Base-by-base conservation (phyloP, 495 filamentous ascomycete species). In the Corynascus novoguineensis region DNA sequence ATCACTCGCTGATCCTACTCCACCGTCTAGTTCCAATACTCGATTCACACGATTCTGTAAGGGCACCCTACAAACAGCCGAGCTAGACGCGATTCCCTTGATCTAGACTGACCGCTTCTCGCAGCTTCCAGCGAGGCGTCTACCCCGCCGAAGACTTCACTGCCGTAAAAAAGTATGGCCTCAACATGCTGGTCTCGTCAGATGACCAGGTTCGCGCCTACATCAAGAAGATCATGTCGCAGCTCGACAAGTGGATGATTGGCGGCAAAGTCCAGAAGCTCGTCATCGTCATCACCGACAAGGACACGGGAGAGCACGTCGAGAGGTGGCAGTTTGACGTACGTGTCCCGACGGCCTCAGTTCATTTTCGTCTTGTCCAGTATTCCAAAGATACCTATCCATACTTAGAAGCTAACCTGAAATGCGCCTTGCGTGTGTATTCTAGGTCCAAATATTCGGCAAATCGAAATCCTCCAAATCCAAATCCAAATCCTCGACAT, bases 321-420 rank as follows among this genome's bases (percentile, higher is more conserved):
- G 93, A 98, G 73, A 76, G 93, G 59, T 98, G 93, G 93, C 95
- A 97, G 69, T 98, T 98, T 68, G 95, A 98, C 68, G 93, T 93
- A 67, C 54, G 78, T 64, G 5, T 58, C n/a, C 45, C 32, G 22
- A n/a, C n/a, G n/a, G n/a, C 31, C 49, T 21, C 27, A 24, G 34
- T 37, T 24, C 25, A 37, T 10, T 29, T 28, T 31, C 35, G 14
- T 14, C 32, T 38, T 28, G 6, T n/a, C 19, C 17, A n/a, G 22
- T 22, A 21, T 1, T 8, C 4, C 8, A 40, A 12, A 40, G 8
- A 37, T 19, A 48, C 45, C 27, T n/a, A n/a, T n/a, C n/a, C n/a
- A n/a, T n/a, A n/a, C n/a, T n/a, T n/a, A n/a, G 10, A 48, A 15
- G 14, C 35, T 38, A 38, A 38, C 35, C 35, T 6, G 4, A 5